Percentiles rank a stretch among this genome's conserved stretches.
These are phyloP conservation scores for Cyanidiococcus yangmingshanensis DNA, from an alignment of 23 red algal genomes.

Conservation along the genomic window DNA sequence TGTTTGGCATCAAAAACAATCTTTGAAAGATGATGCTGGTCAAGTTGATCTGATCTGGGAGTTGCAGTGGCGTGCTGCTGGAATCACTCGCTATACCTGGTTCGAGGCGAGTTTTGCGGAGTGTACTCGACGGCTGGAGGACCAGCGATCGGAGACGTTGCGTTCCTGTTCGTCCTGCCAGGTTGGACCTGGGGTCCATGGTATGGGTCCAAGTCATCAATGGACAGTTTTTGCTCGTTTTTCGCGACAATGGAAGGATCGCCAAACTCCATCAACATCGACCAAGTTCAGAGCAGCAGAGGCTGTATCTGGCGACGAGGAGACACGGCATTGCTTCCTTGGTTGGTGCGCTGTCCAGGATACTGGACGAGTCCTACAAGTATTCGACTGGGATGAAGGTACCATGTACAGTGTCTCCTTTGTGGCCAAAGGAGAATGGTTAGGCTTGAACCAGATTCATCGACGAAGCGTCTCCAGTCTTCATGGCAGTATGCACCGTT, in stretches of 20 bases:
- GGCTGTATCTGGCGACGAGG: not conserved
- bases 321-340: not conserved
- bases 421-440: not conserved
- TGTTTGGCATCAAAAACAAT: not conserved
- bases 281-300: too few species aligned
- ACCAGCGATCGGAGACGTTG: too few species aligned
- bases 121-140: not conserved
- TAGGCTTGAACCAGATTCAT: not conserved
- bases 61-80: not conserved
- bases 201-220: too few species aligned
- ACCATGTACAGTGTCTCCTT: not conserved
- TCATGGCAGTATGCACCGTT: not conserved
- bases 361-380: not conserved
- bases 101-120: not conserved
- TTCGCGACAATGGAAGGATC: too few species aligned
- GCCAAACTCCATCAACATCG: too few species aligned
- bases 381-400: not conserved
- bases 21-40: not conserved
- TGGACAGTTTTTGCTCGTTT: too few species aligned
- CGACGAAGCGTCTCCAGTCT: not conserved
- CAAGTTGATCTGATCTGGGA: not conserved
- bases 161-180: too few species aligned
- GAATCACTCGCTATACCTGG: not conserved
- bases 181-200: too few species aligned
- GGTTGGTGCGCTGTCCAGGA: not conserved